Base-by-base conservation (phyloP, 2,329 filamentous ascomycete species). In the Fusarium illudens region DNA sequence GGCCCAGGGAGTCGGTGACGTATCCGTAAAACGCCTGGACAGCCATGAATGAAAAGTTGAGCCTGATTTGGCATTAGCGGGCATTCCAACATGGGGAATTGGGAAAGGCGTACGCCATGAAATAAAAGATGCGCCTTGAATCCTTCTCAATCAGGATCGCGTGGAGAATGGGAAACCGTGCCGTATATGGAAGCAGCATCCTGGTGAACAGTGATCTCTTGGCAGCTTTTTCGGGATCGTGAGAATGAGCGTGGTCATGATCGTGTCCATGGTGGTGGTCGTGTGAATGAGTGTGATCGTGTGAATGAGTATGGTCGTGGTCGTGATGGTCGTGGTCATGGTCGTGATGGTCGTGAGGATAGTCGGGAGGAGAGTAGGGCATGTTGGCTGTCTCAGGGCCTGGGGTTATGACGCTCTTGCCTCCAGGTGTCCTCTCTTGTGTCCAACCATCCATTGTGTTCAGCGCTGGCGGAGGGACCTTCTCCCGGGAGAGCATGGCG, bases 11-110 rank as follows among this genome's bases (percentile, higher is more conserved):
- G 71, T 97, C 94, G 4, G 94, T 98, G 11, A 96, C 82, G 73
- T 96, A 96, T 50, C 96, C 96, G 75, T 99, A 99, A 65, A 95
- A 93, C 37, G 94, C 92, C 75, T 99, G 96, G 1, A 99, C 89
- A 32, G 92, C 82, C 96, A 99, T 99, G 78, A 99, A 99, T 7
- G 84, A 86, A 72, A 99, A 94, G 76, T 99, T 99, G 58, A 99
- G 86, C 65, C 93, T 97, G 75, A 8, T 54, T 19, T 17, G 34
- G 5, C 6, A 52, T 60, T 64, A 73, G 63, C 62, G 58, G 57
- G 30, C 53, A 70, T 60, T 74, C 59, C 33, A 44, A 46, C 12
- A 15, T 22, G 25, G 15, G 17, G 17, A 3, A 34, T 10, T 33
- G 25, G 17, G 25, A 34, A 54, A 19, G 15, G 78, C 90, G 75